A percentile compares a stretch with the other conserved stretches of the same genome.
phyloP scores from a whole-genome alignment of 2,329 filamentous ascomycete genomes.

The Clonostachys solani region DNA sequence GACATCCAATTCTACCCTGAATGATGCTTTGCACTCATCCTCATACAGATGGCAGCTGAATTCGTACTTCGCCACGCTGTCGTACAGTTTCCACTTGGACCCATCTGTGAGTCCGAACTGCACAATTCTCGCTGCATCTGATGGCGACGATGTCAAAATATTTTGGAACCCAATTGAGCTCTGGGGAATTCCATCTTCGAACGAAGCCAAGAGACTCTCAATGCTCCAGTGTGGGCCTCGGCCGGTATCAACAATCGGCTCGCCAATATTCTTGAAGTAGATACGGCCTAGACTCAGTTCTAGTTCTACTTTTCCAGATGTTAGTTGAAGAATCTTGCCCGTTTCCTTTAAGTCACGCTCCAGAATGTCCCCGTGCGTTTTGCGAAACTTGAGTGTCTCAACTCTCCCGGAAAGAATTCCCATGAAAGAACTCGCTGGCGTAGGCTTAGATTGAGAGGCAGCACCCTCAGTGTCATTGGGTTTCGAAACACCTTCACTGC shows the following conservation, averaged over 20 bases:
- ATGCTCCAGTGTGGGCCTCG: too few relatives aligned
- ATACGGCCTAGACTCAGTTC: conserved; percentile 4
- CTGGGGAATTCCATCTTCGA: background rate
- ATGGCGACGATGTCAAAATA: background rate
- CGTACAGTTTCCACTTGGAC: background rate
- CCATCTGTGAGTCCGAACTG: background rate
- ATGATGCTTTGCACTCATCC: background rate
- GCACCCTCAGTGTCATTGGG: too few relatives aligned
- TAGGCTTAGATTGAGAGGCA: too few relatives aligned
- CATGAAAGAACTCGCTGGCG: too few relatives aligned
- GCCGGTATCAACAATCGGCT: background rate
- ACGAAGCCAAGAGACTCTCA: background rate
- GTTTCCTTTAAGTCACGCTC: background rate
- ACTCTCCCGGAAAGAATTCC: too few relatives aligned
- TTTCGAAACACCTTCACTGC: too few relatives aligned
- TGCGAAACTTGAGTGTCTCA: too few relatives aligned
- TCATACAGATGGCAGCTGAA: background rate
- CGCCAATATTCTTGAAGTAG: background rate
- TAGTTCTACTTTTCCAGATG: conserved; percentile 1
- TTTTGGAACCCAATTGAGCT: background rate
- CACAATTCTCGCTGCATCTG: background rate
- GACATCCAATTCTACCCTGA: conserved; percentile 1
- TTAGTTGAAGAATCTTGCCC: background rate
- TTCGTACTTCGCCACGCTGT: background rate
- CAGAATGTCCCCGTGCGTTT: background rate